Evolutionary conservation across 1,139 yeast genomes (phyloP).

Genomic region (Trichomonascaceae sp.): DNA sequence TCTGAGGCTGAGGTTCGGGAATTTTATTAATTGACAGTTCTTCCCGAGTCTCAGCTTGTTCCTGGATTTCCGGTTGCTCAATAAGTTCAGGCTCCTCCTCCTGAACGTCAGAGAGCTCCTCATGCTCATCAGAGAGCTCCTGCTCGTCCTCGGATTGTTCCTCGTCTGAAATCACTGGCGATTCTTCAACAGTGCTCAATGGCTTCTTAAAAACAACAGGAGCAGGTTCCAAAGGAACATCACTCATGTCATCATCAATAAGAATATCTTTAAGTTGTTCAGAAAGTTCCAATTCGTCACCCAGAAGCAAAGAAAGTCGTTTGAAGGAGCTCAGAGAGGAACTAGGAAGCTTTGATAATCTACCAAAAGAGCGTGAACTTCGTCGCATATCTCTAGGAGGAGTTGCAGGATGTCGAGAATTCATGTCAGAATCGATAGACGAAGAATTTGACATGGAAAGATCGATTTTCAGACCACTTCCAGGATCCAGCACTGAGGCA

Average conservation of each 20-base stretch:
- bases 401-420: not conserved
- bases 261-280: conserved; percentile 18
- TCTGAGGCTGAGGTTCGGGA: not conserved
- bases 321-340: conserved; percentile 2
- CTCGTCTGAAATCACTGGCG: not conserved
- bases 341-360: not conserved
- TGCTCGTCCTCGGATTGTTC: not conserved
- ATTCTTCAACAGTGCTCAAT: not conserved
- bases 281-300: conserved; percentile 14
- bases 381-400: not conserved
- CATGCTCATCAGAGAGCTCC: not conserved
- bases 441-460: not conserved
- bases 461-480: not conserved
- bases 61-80: not conserved
- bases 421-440: not conserved
- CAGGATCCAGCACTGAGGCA: not conserved
- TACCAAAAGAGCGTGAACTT: not conserved
- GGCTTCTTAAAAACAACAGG: not conserved
- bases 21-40: not conserved
- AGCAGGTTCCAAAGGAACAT: not conserved
- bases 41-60: conserved; percentile 1
- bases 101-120: not conserved
- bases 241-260: not conserved
- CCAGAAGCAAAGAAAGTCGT: conserved; percentile 6
- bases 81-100: not conserved